Base-by-base conservation (phyloP, 768 basidiomycete genomes). In the Austroboletus eburneus region DNA sequence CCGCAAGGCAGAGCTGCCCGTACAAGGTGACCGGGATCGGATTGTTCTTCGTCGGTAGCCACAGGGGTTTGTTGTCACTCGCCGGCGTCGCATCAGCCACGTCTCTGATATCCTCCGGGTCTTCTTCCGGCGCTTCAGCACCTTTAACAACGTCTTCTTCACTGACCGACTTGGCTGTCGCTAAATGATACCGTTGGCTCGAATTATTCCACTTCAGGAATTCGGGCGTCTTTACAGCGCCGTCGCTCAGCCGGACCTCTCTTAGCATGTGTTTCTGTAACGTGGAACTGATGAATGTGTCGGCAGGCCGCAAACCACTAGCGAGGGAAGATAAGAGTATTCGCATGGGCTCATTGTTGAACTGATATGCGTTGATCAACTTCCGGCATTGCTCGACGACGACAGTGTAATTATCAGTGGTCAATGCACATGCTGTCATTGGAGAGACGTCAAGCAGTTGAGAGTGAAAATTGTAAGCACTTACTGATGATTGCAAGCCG, bases 241-340 rank as follows among this genome's bases (percentile, higher is more conserved):
- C 66, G 56, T 91, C 85, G 16, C 72, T 77, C 8, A 87, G 63
- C 50, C 80, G 79, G 65, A 93, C 71, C 64, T 95, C 91, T 12
- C 94, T 76, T 29, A 87, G 78, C 22, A 93, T 65, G 57, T 87
- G 87, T 58, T 95, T 95, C 52, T 91, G 90, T 9, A 95, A 70
- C 0, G 85, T 84, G 0, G 82, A 78, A 2, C 79, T 79, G 52
- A 88, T 83, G 67, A 92, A 89, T 0, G 85, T 77, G 50, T 90
- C 87, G 0, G 85, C 81, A 3, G 85, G 73, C 22, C 74, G 74
- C 4, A 85, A 55, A 0, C 91, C 90, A 48, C 83, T 82, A 0
- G 83, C 80, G 4, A 96, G 75, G 0, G 79, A 78, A 0, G 86
- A 85, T 4, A 85, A 60, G 18, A 95, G 74, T 39, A 97, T 75